phyloP scores from a whole-genome alignment of 2,329 filamentous ascomycete genomes.

The Neurospora sp. region DNA sequence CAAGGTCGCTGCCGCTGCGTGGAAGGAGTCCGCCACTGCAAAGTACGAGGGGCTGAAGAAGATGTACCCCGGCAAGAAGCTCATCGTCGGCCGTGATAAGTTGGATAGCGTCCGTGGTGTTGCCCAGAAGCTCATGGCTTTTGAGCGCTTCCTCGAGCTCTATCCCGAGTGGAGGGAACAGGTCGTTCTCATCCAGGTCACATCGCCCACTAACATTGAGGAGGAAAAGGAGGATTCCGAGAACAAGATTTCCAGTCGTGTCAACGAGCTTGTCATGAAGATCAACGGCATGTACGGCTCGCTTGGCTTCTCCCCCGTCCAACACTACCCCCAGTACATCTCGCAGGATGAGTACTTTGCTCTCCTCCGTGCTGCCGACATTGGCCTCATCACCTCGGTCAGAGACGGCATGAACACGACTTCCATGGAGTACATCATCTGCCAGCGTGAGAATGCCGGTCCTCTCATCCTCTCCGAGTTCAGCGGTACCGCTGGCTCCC shows the following conservation, averaged over 20 bases:
- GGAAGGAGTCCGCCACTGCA: slow-evolving; percentile 58
- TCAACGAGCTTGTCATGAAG: slow-evolving; percentile 80
- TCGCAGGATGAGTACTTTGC: slow-evolving; percentile 88
- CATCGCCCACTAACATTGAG: slow-evolving; percentile 73
- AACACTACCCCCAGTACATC: slow-evolving; percentile 91
- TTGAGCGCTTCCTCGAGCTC: slow-evolving; percentile 81
- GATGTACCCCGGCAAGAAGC: slow-evolving; percentile 80
- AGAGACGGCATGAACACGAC: slow-evolving; percentile 98
- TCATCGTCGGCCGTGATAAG: slow-evolving; percentile 92
- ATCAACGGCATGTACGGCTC: slow-evolving; percentile 91
- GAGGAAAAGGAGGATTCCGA: slow-evolving; percentile 68
- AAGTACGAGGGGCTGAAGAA: slow-evolving; percentile 64
- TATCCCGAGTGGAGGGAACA: slow-evolving; percentile 89
- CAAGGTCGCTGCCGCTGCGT: slow-evolving; percentile 66
- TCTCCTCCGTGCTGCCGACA: slow-evolving; percentile 79
- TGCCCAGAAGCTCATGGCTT: slow-evolving; percentile 90
- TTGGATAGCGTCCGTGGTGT: slow-evolving; percentile 88
- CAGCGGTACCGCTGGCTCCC: slow-evolving; percentile 81
- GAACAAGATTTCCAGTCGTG: slow-evolving; percentile 75
- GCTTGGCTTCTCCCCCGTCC: slow-evolving; percentile 79
- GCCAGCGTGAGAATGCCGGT: slow-evolving; percentile 77
- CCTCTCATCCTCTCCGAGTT: slow-evolving; percentile 94
- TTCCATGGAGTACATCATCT: slow-evolving; percentile 87
- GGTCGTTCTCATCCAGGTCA: slow-evolving; percentile 91
- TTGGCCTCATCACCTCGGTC: slow-evolving; percentile 90